phyloP scores from a whole-genome alignment of 345 rosid species.

The Eucalyptus pauciflora region DNA sequence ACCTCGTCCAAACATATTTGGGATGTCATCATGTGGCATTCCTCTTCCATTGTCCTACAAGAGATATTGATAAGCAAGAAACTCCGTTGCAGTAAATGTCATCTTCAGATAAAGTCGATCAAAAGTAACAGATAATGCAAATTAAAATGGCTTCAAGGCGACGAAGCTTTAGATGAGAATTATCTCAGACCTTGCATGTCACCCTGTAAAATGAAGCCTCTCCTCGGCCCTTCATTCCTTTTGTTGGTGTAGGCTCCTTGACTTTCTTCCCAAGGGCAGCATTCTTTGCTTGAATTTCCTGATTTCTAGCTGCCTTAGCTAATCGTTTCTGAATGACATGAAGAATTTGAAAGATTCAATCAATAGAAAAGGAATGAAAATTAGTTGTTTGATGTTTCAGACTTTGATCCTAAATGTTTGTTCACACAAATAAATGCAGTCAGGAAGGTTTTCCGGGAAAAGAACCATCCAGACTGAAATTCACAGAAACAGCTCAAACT shows the following conservation, averaged over 20 bases:
- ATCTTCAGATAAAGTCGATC: neutral
- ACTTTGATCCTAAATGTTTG: neutral
- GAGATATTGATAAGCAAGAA: neutral
- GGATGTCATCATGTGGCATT: constrained; percentile 99
- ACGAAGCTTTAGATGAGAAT: neutral
- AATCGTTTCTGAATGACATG: constrained; percentile 56
- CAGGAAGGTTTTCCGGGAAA: neutral
- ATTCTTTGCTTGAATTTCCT: constrained; percentile 77
- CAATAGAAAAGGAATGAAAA: neutral
- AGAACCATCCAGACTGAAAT: neutral
- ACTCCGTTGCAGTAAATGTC: neutral
- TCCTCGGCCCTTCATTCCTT: constrained; percentile 71
- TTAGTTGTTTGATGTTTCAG: neutral
- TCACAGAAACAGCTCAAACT: neutral
- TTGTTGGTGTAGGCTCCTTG: constrained; percentile 57
- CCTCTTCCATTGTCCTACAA: constrained; percentile 93
- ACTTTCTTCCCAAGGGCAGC: constrained; percentile 67
- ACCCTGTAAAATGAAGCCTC: constrained; percentile 94
- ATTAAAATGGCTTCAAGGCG: neutral
- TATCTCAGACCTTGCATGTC: constrained; percentile 71
- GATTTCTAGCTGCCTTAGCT: constrained; percentile 80
- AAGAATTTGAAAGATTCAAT: neutral
- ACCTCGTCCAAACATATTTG: constrained; percentile 99
- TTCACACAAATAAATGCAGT: neutral
- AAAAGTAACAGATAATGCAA: neutral